Evolutionary conservation across 768 basidiomycete species (phyloP).

Genomic region (Hericium alpestre): DNA sequence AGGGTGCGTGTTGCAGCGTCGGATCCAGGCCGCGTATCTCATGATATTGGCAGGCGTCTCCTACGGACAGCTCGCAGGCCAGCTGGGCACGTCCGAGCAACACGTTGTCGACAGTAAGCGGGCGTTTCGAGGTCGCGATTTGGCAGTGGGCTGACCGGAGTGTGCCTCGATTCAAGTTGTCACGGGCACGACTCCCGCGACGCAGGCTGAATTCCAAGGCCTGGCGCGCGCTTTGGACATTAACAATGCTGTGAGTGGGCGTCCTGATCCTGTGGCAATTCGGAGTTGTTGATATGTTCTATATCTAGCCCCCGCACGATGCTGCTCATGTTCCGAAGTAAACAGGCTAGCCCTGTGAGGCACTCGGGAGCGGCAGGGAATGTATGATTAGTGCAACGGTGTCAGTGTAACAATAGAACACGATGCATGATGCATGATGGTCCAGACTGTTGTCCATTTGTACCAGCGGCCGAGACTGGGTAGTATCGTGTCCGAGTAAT

Average conservation of each 20-base stretch:
- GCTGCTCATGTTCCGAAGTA: constrained; percentile 19
- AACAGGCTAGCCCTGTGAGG: background rate
- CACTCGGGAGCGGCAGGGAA: background rate
- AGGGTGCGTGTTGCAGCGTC: constrained; percentile 29
- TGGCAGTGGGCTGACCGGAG: background rate
- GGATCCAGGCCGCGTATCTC: background rate
- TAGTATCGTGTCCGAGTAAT: no score
- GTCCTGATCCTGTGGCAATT: background rate
- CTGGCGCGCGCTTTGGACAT: constrained; percentile 37
- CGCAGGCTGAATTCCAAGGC: constrained; percentile 35
- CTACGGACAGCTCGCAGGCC: constrained; percentile 37
- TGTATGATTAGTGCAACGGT: no score
- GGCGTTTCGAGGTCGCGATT: background rate
- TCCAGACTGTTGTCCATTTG: no score
- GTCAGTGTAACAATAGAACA: no score
- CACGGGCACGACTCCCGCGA: constrained; percentile 32
- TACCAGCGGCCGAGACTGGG: no score
- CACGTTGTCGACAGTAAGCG: constrained; percentile 43
- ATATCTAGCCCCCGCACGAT: constrained; percentile 18
- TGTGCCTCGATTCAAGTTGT: constrained; percentile 29
- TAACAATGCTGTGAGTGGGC: constrained; percentile 21
- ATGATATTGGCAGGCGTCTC: constrained; percentile 28
- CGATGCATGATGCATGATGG: no score
- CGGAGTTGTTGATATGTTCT: background rate
- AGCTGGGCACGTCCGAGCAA: constrained; percentile 31